Evolutionary conservation across 148 eudicot species (phyloP), one percentile per base, ranked within the genome.

Genomic region (Fagopyrum tataricum): DNA sequence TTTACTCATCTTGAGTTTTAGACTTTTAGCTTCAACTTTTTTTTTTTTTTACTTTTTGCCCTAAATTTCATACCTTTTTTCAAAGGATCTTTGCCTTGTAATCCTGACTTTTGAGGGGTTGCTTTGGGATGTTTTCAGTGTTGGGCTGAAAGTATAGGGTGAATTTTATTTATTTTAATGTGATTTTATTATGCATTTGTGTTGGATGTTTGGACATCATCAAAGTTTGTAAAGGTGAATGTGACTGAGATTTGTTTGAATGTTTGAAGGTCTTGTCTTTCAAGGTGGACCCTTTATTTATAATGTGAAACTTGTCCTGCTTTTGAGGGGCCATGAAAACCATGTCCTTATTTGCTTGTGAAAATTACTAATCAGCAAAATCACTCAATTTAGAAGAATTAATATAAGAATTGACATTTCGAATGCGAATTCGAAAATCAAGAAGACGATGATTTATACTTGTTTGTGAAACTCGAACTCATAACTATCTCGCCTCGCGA

Each of bases 261-360:
- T 62, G 68, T 62, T n/a, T 62, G 68, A 18, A 62, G 68, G 4
- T 55, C 68, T 31, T 62, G 68, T 62, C 68, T 31, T 62, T 37
- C 18, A 37, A 62, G 68, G 37, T 37, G 68, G 68, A n/a, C 42
- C 68, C 68, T 62, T 31, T 13, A 62, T 13, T 37, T 55, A 2
- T 55, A 18, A 55, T 55, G 24, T 55, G 26, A 55, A 55, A 55
- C 61, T 31, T 62, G 68, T 42, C 68, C 68, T 62, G 41, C 43
- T 26, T 62, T 62, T 62, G 18, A 62, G 68, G 68, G 68, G n/a
- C 24, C 68, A 62, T 62, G 42, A 62, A 26, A 55, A 15, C 61
- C 61, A 55, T 62, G 68, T 26, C 68, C 68, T 31, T 31, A 31
- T 31, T 31, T 1, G 37, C 37, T 31, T 31, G 2, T 31, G 37